These are phyloP conservation scores for Euptelea pleiosperma DNA, from an alignment of 164 flowering plant genomes.

Conservation along the genomic window DNA sequence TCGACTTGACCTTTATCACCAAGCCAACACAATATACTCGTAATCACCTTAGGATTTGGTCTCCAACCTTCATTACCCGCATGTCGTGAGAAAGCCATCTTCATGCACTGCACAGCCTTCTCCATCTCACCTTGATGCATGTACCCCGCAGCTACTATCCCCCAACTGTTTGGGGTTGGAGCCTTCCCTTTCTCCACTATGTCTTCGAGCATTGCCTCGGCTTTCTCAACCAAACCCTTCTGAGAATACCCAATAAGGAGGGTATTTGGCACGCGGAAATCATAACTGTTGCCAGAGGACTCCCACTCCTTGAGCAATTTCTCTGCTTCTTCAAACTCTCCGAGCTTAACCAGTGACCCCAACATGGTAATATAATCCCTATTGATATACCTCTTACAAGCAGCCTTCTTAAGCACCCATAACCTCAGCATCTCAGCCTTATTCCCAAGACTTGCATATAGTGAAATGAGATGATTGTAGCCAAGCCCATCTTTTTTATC, in stretches of 20 bases:
- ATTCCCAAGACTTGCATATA: constrained; percentile 51
- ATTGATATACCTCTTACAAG: constrained; percentile 45
- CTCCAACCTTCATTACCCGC: constrained; percentile 35
- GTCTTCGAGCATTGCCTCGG: constrained; percentile 44
- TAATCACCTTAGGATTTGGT: constrained; percentile 29
- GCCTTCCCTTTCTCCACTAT: constrained; percentile 36
- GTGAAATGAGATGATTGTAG: constrained; percentile 56
- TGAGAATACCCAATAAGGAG: constrained; percentile 38
- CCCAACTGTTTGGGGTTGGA: constrained; percentile 44
- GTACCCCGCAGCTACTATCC: constrained; percentile 33
- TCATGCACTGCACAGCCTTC: constrained; percentile 46
- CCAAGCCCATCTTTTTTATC: constrained; percentile 44
- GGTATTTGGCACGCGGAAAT: constrained; percentile 44
- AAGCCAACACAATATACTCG: constrained; percentile 34
- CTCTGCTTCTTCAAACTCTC: constrained; percentile 57
- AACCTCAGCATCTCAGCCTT: constrained; percentile 48
- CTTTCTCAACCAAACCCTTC: constrained; percentile 44
- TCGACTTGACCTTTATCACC: constrained; percentile 36
- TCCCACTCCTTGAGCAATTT: constrained; percentile 59
- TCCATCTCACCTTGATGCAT: constrained; percentile 27
- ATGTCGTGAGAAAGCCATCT: constrained; percentile 33
- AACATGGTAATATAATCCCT: constrained; percentile 49
- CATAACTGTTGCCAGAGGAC: constrained; percentile 48
- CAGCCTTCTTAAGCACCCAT: constrained; percentile 44
- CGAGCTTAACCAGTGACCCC: constrained; percentile 51